Percentiles rank a stretch among this genome's conserved stretches.
Conservation (phyloP, 768 basidiomycete genomes). For the Phylloporus scabripes region DNA sequence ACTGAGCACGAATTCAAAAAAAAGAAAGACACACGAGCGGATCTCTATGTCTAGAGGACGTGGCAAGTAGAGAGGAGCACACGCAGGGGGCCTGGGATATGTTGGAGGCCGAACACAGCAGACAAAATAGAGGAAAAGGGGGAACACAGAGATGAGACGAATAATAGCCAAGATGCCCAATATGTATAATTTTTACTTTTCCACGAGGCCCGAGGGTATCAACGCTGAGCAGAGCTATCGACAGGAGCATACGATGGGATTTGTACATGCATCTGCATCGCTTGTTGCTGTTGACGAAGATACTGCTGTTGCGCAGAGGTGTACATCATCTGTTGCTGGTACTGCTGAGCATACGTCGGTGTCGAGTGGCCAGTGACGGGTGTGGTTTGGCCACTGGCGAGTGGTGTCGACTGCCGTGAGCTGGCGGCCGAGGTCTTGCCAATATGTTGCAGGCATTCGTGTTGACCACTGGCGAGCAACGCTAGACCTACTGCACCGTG, state of each 20-base stretch:
- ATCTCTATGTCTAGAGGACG: too few relatives aligned
- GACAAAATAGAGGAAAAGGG: not conserved
- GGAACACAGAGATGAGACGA: constrained; percentile 6
- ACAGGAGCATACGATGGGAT: constrained; percentile 19
- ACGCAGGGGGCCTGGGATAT: constrained; percentile 28
- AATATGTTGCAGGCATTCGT: constrained; percentile 43
- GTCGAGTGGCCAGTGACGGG: constrained; percentile 28
- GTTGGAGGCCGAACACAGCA: constrained; percentile 26
- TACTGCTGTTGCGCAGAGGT: constrained; percentile 36
- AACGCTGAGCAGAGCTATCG: constrained; percentile 12
- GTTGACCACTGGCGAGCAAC: constrained; percentile 72
- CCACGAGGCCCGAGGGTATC: not conserved
- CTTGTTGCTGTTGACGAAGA: constrained; percentile 32
- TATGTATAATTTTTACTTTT: constrained; percentile 37
- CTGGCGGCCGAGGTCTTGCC: constrained; percentile 28
- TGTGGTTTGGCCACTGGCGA: constrained; percentile 29
- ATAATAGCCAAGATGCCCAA: constrained; percentile 30
- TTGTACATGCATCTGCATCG: constrained; percentile 27
- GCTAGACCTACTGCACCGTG: constrained; percentile 88
- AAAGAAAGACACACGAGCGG: too few relatives aligned
- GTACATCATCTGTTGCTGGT: constrained; percentile 35
- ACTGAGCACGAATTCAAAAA: too few relatives aligned
- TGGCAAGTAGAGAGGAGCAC: not conserved
- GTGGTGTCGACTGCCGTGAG: constrained; percentile 31
- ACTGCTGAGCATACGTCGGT: constrained; percentile 30